Percentiles rank a stretch among this genome's conserved stretches.
These are phyloP conservation scores for Bondarzewia mesenterica DNA, from an alignment of 1,284 basidiomycete genomes.

Conservation along the genomic window DNA sequence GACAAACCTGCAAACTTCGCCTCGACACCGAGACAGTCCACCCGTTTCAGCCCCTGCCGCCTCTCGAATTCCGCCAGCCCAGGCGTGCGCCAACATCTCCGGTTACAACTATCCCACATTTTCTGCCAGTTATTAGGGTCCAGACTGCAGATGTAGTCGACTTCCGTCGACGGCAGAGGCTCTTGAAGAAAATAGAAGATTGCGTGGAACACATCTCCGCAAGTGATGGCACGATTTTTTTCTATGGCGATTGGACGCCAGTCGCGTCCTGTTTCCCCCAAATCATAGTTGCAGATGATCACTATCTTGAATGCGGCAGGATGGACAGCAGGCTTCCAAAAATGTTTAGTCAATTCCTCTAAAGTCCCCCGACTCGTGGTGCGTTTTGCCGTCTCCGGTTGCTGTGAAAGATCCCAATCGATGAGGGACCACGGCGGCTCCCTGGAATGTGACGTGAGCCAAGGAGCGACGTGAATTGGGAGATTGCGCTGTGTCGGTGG, in stretches of 20 bases:
- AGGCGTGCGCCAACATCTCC: conserved; percentile 15
- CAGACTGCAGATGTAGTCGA: conserved; percentile 14
- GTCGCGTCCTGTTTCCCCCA: background rate
- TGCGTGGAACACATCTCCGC: background rate
- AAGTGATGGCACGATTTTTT: background rate
- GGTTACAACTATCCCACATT: conserved; percentile 17
- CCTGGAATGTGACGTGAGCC: background rate
- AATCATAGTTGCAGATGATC: background rate
- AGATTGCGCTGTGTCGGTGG: background rate
- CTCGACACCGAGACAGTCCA: conserved; percentile 27
- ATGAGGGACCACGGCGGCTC: background rate
- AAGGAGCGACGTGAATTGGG: background rate
- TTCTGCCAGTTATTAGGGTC: conserved; percentile 8
- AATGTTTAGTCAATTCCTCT: background rate
- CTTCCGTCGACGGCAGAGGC: conserved; percentile 13
- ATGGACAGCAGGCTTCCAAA: background rate
- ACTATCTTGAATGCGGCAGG: background rate
- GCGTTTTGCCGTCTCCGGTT: background rate
- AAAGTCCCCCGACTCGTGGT: background rate
- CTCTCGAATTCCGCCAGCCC: conserved; percentile 23
- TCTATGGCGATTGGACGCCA: background rate
- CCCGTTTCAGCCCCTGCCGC: conserved; percentile 26
- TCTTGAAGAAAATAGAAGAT: background rate
- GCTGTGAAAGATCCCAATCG: background rate
- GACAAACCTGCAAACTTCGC: conserved; percentile 27